Conservation (phyloP, 768 basidiomycete species). For the Kwoniella sp. region DNA sequence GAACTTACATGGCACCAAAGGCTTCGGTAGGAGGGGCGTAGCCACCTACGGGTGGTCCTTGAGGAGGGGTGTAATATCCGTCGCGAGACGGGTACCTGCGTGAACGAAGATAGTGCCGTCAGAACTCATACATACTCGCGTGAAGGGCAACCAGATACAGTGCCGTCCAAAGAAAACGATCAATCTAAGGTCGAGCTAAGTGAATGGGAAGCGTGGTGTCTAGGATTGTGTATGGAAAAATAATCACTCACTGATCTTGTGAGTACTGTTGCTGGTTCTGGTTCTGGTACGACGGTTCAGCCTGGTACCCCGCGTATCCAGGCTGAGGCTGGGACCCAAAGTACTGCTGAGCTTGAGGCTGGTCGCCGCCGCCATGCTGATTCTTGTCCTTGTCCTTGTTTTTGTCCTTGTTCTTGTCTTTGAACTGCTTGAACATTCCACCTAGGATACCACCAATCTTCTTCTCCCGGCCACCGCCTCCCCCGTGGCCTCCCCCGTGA, state of each 20-base stretch:
- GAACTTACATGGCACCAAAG: conserved; percentile 15
- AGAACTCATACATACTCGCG: too few relatives aligned
- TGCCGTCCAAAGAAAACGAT: too few relatives aligned
- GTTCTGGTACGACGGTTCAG: background rate
- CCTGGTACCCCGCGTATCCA: background rate
- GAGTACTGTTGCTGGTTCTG: background rate
- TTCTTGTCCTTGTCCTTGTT: conserved; percentile 1
- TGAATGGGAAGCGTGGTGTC: too few relatives aligned
- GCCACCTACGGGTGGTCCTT: background rate
- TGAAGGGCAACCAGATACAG: too few relatives aligned
- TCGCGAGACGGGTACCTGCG: background rate
- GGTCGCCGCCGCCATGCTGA: background rate
- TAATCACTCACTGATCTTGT: background rate
- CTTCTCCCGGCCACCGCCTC: background rate
- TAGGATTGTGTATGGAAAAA: background rate
- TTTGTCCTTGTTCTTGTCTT: conserved; percentile 4
- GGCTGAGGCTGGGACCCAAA: background rate
- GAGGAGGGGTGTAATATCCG: background rate
- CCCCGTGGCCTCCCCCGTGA: too few relatives aligned
- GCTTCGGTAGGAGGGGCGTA: background rate
- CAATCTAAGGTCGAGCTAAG: too few relatives aligned
- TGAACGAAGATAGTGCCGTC: too few relatives aligned
- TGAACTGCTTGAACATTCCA: background rate
- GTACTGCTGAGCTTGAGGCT: too few relatives aligned
- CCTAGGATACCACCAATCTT: background rate